Evolutionary conservation across 2,329 filamentous ascomycete genomes (phyloP).

Genomic region (Fusarium keratoplasticum): DNA sequence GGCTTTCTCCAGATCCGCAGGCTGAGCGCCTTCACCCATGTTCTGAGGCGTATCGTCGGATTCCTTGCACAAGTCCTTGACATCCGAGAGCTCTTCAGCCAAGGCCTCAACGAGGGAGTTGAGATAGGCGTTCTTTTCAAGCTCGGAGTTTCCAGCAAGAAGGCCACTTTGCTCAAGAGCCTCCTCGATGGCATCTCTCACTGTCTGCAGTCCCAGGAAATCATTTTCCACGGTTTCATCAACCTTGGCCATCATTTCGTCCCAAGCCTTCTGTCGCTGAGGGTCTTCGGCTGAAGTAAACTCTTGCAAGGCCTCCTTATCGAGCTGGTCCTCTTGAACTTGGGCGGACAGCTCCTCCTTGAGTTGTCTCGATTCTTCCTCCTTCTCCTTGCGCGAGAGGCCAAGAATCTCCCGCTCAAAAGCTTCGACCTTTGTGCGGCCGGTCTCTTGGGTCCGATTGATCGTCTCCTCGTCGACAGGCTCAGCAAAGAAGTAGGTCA

Average conservation of each 20-base stretch:
- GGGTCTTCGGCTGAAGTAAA: constrained; percentile 5
- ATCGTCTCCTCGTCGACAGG: constrained; percentile 82
- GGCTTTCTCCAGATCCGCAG: constrained; percentile 4
- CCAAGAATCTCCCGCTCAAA: constrained; percentile 75
- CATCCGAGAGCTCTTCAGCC: constrained; percentile 48
- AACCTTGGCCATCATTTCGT: constrained; percentile 65
- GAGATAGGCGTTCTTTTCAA: constrained; percentile 61
- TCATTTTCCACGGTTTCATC: constrained; percentile 70
- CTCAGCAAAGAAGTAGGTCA: constrained; percentile 92
- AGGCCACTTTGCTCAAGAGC: constrained; percentile 67
- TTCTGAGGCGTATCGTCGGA: constrained; percentile 7
- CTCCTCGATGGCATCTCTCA: constrained; percentile 66
- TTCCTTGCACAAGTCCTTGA: constrained; percentile 39
- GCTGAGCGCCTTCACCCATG: constrained; percentile 10
- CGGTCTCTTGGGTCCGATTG: constrained; percentile 76
- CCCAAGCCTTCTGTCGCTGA: constrained; percentile 59
- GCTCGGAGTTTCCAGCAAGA: constrained; percentile 56
- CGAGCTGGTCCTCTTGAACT: constrained; percentile 21
- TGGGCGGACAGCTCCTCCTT: constrained; percentile 11
- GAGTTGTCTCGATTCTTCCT: constrained; percentile 31
- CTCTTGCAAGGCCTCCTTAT: constrained; percentile 29
- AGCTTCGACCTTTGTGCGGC: constrained; percentile 72
- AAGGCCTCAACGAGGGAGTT: constrained; percentile 63
- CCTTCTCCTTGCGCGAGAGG: constrained; percentile 51
- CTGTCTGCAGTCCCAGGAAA: constrained; percentile 61